Percentiles rank a stretch among this genome's conserved stretches.
Conservation (phyloP, 192 early-diverging fungal genomes). For the Coemansia asiatica region DNA sequence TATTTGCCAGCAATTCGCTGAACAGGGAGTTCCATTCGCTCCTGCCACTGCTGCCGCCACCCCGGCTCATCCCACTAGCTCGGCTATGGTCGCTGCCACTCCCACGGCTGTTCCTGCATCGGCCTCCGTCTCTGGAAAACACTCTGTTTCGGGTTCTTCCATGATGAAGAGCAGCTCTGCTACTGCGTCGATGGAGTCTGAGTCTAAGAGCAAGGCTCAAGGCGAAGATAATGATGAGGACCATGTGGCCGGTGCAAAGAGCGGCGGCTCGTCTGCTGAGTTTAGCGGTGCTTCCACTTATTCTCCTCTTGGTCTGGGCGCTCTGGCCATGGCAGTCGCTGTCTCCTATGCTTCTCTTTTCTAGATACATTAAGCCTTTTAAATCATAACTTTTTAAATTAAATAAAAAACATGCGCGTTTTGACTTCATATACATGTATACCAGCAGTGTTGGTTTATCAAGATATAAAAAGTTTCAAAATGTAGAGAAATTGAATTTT, state of each 20-base stretch:
- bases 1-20: constrained; percentile 35
- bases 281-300: background rate
- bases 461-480: no score
- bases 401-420: background rate
- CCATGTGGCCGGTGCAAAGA: constrained; percentile 4
- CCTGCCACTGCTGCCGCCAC: constrained; percentile 12
- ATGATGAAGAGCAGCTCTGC: constrained; percentile 7
- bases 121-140: background rate
- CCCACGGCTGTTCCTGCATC: background rate
- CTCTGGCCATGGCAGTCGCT: background rate
- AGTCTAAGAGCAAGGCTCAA: constrained; percentile 12
- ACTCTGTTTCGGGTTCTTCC: constrained; percentile 1
- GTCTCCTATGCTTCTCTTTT: background rate
- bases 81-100: background rate
- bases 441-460: no score
- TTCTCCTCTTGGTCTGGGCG: background rate
- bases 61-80: background rate
- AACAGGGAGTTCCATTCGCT: constrained; percentile 20
- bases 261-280: constrained; percentile 1
- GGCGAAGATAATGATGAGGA: constrained; percentile 26
- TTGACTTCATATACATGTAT: no score
- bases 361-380: background rate
- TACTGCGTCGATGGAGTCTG: background rate
- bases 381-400: background rate
- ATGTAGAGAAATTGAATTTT: no score